A percentile compares a stretch with the other conserved stretches of the same genome.
Conservation (phyloP, 306 rosid genomes). For the Astragalus glycyphyllos region DNA sequence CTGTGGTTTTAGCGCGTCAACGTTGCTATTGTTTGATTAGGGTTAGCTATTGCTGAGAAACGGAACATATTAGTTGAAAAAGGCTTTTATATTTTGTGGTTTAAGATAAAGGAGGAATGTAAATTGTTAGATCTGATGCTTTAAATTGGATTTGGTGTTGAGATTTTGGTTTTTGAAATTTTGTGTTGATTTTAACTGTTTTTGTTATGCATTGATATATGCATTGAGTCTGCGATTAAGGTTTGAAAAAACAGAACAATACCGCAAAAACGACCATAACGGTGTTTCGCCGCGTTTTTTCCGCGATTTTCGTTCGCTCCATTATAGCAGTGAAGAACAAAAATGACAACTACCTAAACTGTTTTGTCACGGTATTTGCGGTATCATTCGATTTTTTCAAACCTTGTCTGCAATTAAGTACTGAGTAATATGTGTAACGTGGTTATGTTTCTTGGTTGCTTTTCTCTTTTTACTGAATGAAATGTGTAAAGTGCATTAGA, state of each 20-base stretch:
- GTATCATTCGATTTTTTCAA: no score
- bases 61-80: background rate
- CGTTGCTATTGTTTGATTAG: constrained; percentile 26
- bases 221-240: background rate
- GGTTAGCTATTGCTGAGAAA: constrained; percentile 39
- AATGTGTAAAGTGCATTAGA: background rate
- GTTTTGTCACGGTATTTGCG: no score
- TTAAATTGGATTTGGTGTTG: constrained; percentile 1
- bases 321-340: no score
- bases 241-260: no score
- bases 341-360: no score
- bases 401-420: background rate
- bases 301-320: no score
- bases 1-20: constrained; percentile 17
- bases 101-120: constrained; percentile 10
- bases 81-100: background rate
- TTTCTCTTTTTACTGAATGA: background rate
- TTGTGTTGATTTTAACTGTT: background rate
- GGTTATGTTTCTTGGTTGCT: background rate
- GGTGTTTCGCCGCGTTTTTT: no score
- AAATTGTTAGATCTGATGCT: constrained; percentile 44
- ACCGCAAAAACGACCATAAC: no score
- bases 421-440: background rate
- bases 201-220: background rate
- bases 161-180: background rate